Conservation (phyloP, 2,329 filamentous ascomycete species). For the Alternaria arborescens region DNA sequence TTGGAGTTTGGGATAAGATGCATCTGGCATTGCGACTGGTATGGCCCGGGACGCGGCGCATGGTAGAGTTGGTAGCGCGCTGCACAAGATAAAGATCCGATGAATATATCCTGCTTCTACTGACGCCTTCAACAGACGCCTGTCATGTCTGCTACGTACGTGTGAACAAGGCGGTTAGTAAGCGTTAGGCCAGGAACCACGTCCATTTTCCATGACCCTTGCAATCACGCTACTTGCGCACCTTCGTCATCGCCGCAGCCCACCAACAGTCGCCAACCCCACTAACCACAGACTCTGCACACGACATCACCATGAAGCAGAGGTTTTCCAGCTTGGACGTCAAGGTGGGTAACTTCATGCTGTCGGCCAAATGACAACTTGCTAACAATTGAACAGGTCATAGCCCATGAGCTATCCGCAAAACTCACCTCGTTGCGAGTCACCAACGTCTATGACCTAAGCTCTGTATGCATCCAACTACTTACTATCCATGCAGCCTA, state of each 20-base stretch:
- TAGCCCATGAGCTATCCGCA: constrained; percentile 88
- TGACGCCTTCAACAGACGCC: constrained; percentile 5
- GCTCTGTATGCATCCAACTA: constrained; percentile 63
- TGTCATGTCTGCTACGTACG: neutral
- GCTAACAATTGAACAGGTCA: constrained; percentile 69
- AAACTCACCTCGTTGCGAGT: constrained; percentile 80
- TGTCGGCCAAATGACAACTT: neutral
- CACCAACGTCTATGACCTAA: constrained; percentile 95
- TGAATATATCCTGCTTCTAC: constrained; percentile 17
- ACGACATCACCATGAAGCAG: constrained; percentile 71
- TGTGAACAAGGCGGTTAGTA: constrained; percentile 14
- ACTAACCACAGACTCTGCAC: constrained; percentile 39
- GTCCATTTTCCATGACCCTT: constrained; percentile 32
- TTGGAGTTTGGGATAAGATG: constrained; percentile 34
- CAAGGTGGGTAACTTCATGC: constrained; percentile 59
- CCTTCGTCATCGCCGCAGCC: constrained; percentile 43
- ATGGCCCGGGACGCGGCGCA: constrained; percentile 17
- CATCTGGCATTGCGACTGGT: constrained; percentile 27
- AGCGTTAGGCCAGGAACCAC: constrained; percentile 23
- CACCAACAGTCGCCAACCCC: constrained; percentile 30
- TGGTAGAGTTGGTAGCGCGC: constrained; percentile 20
- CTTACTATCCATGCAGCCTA: constrained; percentile 9
- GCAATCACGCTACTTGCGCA: constrained; percentile 28
- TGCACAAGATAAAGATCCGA: constrained; percentile 8
- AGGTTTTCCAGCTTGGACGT: constrained; percentile 82